Evolutionary conservation across 1,284 basidiomycete genomes (phyloP).

Genomic region (Chalciporus sp.): DNA sequence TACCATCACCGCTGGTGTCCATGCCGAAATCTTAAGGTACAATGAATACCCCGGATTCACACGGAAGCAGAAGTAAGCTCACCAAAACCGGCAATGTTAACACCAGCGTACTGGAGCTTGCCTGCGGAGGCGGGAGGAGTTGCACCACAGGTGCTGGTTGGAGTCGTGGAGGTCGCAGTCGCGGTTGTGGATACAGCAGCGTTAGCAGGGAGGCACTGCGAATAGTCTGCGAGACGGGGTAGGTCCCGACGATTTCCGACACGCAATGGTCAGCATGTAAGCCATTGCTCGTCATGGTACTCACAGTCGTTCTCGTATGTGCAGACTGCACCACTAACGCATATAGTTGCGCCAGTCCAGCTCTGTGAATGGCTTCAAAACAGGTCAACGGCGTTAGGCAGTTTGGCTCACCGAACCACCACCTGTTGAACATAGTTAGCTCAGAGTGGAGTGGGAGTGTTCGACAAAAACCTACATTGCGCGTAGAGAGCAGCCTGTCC

Average conservation of each 20-base stretch:
- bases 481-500: constrained; percentile 14
- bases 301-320: constrained; percentile 11
- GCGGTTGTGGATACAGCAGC: not conserved
- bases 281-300: no score
- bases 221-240: no score
- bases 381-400: not conserved
- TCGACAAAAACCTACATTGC: constrained; percentile 10
- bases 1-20: constrained; percentile 14
- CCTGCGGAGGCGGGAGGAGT: constrained; percentile 7
- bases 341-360: constrained; percentile 15
- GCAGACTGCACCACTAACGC: constrained; percentile 10
- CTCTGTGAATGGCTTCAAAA: not conserved
- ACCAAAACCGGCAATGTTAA: constrained; percentile 21
- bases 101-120: constrained; percentile 11
- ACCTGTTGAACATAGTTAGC: constrained; percentile 9
- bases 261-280: no score
- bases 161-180: no score
- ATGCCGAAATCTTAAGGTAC: constrained; percentile 9
- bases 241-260: no score
- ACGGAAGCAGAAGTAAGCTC: not conserved
- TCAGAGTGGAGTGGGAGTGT: not conserved
- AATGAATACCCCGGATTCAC: not conserved
- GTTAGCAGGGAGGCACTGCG: constrained; percentile 8
- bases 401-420: constrained; percentile 2
- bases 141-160: not conserved